Percentiles rank a stretch among this genome's conserved stretches.
phyloP scores from a whole-genome alignment of 768 basidiomycete species.

The Podaxis sp. region DNA sequence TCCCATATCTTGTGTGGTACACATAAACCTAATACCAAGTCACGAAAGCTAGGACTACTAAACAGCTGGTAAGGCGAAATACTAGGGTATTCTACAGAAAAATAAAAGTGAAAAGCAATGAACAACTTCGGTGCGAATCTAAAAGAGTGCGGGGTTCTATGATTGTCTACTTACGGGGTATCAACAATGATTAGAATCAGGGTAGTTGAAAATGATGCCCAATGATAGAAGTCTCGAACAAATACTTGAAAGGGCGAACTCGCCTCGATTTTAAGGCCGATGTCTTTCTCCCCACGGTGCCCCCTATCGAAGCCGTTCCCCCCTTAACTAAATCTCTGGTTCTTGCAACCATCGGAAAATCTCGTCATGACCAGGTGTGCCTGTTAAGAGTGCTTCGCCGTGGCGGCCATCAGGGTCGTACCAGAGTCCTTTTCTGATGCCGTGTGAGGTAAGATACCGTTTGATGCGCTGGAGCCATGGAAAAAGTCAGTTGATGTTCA shows the following conservation, averaged over 20 bases:
- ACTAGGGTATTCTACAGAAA: neutral
- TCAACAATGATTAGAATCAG: slow-evolving; percentile 2
- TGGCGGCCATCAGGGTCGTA: slow-evolving; percentile 61
- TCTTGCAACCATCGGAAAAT: slow-evolving; percentile 61
- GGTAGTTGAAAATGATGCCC: neutral
- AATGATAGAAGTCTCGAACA: neutral
- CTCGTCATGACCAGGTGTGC: slow-evolving; percentile 46
- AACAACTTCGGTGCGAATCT: neutral
- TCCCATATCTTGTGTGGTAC: neutral
- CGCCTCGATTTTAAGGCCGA: neutral
- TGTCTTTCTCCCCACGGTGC: neutral
- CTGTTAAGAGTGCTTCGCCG: slow-evolving; percentile 53
- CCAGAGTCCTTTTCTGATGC: slow-evolving; percentile 60
- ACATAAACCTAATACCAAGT: neutral
- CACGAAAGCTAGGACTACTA: neutral
- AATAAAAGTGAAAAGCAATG: neutral
- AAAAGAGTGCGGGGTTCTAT: neutral
- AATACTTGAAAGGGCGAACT: neutral
- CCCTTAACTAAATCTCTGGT: neutral
- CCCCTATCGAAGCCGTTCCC: neutral
- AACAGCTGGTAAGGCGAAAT: neutral
- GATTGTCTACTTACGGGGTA: slow-evolving; percentile 3
- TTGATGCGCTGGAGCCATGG: slow-evolving; percentile 51
- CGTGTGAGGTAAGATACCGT: slow-evolving; percentile 72
- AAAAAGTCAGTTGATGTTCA: neutral